Evolutionary conservation across 768 basidiomycete genomes (phyloP), one percentile per base, ranked within the genome.

Genomic region (Pulveroboletus sp.): DNA sequence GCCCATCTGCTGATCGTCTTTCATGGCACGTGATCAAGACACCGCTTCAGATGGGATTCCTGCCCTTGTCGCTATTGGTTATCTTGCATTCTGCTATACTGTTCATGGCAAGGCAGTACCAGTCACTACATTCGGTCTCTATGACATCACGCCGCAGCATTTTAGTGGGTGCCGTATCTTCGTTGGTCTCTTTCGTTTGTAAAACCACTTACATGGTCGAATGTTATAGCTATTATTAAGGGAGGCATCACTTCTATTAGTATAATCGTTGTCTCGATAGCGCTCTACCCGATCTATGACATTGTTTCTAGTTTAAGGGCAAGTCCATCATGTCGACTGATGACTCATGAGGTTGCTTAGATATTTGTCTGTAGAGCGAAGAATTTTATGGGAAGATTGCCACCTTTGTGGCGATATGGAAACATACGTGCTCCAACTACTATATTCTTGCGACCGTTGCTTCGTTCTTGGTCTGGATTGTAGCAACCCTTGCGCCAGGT

Each of bases 261-360:
- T 14, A 66, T 66, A 36, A 47, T 68, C 27, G 24, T 68, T n/a
- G 50, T 66, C 26, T 61, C 57, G 38, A 59, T 66, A n/a, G 63
- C 62, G 1, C 59, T 66, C 15, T 57, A 44, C 42, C 65, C 66
- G 2, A n/a, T 68, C 14, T 52, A 51, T 3, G 44, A 45, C 26
- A 21, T 61, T 0, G 5, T 66, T 35, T 55, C 58, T 8, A 50
- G 30, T 18, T 30, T 65, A 27, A 60, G 54, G 51, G 64, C 56
- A 35, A 33, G 55, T 12, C 6, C 6, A 6, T 14, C 6, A 15
- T 15, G 33, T 4, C 3, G 21, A 21, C 3, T 15, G 3, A 7
- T 35, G 33, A 35, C 11, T 32, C 31, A 6, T 6, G 12, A 5
- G 12, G 14, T 35, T 15, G 8, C 24, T 48, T 8, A 40, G 49